Conservation (phyloP, 2,329 filamentous ascomycete genomes). For the Colletotrichum destructivum region DNA sequence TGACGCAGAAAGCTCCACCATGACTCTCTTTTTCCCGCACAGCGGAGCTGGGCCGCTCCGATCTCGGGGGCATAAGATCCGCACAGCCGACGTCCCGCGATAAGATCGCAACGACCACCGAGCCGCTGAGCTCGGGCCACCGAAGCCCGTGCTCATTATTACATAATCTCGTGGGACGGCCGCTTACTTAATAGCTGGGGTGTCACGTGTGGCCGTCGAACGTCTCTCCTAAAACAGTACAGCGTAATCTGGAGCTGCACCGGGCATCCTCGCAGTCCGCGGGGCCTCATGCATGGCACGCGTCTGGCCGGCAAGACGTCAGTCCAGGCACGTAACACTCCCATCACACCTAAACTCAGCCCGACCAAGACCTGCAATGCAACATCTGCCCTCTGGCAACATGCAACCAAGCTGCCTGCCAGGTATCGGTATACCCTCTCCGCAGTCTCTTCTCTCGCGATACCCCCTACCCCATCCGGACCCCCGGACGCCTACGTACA, state of each 20-base stretch:
- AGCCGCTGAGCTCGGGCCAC: constrained; percentile 23
- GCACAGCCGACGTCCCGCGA: constrained; percentile 27
- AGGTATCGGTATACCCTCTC: neutral
- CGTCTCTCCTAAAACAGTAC: neutral
- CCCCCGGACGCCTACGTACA: neutral
- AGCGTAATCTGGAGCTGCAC: neutral
- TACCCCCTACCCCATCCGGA: neutral
- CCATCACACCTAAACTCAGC: neutral
- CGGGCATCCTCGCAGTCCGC: constrained; percentile 3
- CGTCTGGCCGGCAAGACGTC: constrained; percentile 1
- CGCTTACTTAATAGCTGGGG: neutral
- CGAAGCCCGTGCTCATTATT: neutral
- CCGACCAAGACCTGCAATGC: neutral
- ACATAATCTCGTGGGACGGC: neutral
- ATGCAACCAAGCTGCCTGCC: constrained; percentile 3
- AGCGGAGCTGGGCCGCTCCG: constrained; percentile 33
- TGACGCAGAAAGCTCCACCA: constrained; percentile 12
- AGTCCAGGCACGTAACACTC: neutral
- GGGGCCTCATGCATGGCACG: constrained; percentile 10
- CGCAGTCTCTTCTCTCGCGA: neutral
- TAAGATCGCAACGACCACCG: constrained; percentile 17
- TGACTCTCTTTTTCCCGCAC: constrained; percentile 16
- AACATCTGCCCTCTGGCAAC: neutral
- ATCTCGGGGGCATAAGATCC: constrained; percentile 31
- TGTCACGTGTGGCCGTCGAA: neutral